These are phyloP conservation scores for Clitocybe nebularis DNA, from an alignment of 1,284 basidiomycete species.

Conservation along the genomic window DNA sequence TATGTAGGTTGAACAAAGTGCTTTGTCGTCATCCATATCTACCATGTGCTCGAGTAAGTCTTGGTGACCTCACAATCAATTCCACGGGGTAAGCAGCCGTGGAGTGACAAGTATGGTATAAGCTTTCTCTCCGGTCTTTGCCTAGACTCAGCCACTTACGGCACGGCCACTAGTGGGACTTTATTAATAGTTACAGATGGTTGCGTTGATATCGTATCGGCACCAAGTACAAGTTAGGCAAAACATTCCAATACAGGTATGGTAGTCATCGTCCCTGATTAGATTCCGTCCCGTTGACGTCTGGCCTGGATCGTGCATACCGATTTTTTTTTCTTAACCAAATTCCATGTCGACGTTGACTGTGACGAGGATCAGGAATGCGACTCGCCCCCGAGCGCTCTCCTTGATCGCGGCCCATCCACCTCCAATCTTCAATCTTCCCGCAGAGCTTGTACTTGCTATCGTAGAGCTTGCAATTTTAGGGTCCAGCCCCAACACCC, in stretches of 20 bases:
- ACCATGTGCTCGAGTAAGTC: no score
- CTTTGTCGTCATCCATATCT: no score
- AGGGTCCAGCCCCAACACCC: slow-evolving; percentile 20
- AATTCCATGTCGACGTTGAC: slow-evolving; percentile 23
- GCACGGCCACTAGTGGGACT: no score
- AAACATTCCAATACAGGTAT: not conserved
- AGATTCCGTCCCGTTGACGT: not conserved
- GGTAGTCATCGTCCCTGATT: slow-evolving; percentile 1
- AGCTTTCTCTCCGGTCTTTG: no score
- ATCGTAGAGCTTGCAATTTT: slow-evolving; percentile 31
- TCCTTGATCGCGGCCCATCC: slow-evolving; percentile 23
- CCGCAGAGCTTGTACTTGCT: slow-evolving; percentile 28
- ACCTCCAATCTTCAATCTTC: slow-evolving; percentile 24
- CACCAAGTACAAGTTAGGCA: no score
- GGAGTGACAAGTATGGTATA: no score
- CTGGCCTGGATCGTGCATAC: not conserved
- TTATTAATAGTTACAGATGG: no score
- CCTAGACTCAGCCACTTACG: no score
- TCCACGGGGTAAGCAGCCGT: no score
- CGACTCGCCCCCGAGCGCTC: slow-evolving; percentile 22
- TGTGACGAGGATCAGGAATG: slow-evolving; percentile 10
- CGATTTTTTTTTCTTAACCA: not conserved
- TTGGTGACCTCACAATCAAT: no score
- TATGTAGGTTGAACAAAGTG: no score
- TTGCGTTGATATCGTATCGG: no score